Conservation (phyloP, 495 filamentous ascomycete species). For the Penicillium nucicola region DNA sequence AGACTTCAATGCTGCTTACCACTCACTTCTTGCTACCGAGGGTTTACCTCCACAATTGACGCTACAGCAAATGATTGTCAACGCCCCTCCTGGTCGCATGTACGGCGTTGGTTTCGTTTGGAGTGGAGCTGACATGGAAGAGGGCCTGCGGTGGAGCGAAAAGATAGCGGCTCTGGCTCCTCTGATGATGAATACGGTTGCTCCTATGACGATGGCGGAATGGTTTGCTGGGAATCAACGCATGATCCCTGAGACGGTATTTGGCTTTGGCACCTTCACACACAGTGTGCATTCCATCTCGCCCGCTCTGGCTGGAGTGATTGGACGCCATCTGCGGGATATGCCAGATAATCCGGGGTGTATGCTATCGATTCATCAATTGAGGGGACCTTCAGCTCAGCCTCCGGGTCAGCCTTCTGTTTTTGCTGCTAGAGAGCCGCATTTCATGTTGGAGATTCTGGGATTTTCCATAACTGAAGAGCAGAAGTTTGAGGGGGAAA, state of each 20-base stretch:
- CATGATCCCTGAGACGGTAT: slow-evolving; percentile 13
- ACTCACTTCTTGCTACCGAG: slow-evolving; percentile 7
- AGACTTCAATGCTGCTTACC: slow-evolving; percentile 23
- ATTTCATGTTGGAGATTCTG: slow-evolving; percentile 39
- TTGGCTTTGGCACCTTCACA: slow-evolving; percentile 20
- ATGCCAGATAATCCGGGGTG: slow-evolving; percentile 24
- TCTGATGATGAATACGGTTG: slow-evolving; percentile 25
- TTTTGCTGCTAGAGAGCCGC: slow-evolving; percentile 30
- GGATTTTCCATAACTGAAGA: slow-evolving; percentile 4
- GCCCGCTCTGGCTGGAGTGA: slow-evolving; percentile 14
- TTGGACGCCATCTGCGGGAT: slow-evolving; percentile 14
- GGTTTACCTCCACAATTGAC: slow-evolving; percentile 23
- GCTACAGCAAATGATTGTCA: slow-evolving; percentile 24
- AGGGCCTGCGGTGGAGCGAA: slow-evolving; percentile 25
- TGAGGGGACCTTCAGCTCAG: slow-evolving; percentile 19
- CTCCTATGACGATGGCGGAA: slow-evolving; percentile 19
- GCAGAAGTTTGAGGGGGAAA: slow-evolving; percentile 1
- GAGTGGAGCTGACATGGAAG: slow-evolving; percentile 21
- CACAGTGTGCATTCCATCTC: slow-evolving; percentile 21
- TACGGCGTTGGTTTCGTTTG: slow-evolving; percentile 28
- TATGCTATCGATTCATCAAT: slow-evolving; percentile 31
- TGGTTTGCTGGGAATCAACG: slow-evolving; percentile 11
- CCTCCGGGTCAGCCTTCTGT: slow-evolving; percentile 15
- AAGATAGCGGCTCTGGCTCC: slow-evolving; percentile 27
- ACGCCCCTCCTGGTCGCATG: slow-evolving; percentile 18